Evolutionary conservation across 2,329 filamentous ascomycete species (phyloP), one percentile per base, ranked within the genome.

Genomic region (Epichloe gansuensis): DNA sequence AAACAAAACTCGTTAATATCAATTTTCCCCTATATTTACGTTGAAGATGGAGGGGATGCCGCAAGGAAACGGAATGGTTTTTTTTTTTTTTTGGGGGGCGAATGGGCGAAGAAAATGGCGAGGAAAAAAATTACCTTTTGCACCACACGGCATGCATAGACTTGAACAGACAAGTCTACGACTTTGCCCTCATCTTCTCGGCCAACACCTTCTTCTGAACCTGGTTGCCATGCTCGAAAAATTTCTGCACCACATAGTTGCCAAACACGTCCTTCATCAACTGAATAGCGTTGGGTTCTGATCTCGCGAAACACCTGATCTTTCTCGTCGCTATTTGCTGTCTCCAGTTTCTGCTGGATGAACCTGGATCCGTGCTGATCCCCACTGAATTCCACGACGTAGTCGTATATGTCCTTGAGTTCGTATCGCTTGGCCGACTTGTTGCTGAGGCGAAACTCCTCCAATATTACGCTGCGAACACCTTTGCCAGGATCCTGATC

Each of bases 241-340:
- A 84, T 67, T 96, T 97, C 64, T 98, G 93, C 41, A 97, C 91
- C 38, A 98, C 93, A 64, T 97, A 98, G 67, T 98, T 98, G 51
- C 93, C 93, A 64, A 96, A 98, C 0, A 97, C 85, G 66, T 97
- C 93, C 46, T 85, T 91, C 89, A 95, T 96, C 47, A 98, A 73
- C 63, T 91, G 89, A 34, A 95, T 69, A 1, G 86, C 82, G 59
- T 98, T 93, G 1, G 83, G 80, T 60, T 87, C 80, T n/a, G 46
- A 98, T 89, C 67, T 97, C 93, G 0, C 78, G 75, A 72, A 96
- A 97, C 0, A 97, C 80, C 52, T 84, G 83, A 35, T 95, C 88
- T 69, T 96, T 97, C 64, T 96, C 91, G 56, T 97, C 93, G 62
- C 90, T 95, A 65, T 95, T 96, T 52, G 93, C 93, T 1, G 82